Evolutionary conservation across 1,284 basidiomycete species (phyloP), one percentile per base, ranked within the genome.

Genomic region (Sphagnurus paluster): DNA sequence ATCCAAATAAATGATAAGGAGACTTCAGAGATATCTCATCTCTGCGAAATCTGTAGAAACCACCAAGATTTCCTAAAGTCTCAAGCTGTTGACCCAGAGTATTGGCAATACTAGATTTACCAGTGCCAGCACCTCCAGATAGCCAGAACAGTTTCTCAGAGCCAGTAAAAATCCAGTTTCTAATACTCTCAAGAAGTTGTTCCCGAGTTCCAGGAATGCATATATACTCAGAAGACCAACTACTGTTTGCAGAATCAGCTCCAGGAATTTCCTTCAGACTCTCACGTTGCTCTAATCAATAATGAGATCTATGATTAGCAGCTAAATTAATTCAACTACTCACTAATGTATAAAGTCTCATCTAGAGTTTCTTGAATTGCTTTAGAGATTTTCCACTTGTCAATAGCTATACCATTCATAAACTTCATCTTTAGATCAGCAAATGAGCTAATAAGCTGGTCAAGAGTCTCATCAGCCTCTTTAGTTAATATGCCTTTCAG

Each of bases 91-190:
- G 2, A 10, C 32, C 41, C 8, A 43, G 4, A 25, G 32, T 35
- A 17, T 34, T 24, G 1, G 41, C 41, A 25, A 43, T 24, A 25
- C 20, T 34, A 25, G 41, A 35, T 35, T 43, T 43, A 2, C 41
- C 41, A 13, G 40, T 42, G 4, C 40, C 40, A 21, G 40, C 40
- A 42, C 29, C 40, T 21, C 40, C 40, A 33, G 41, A 43, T 10
- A 35, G 23, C 30, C 41, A 35, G 20, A 34, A 28, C 9, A 43
- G 17, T 16, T 14, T 24, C 24, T 25, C 23, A 19, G 30, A 34
- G 13, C 25, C 32, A 26, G 3, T 25, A 5, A 24, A 2, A 24
- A 34, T 14, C 40, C 40, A 42, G 19, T 20, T 10, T 13, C 24
- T 4, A 35, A 43, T 35, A 20, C 36, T 33, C 11, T 34, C 19